Percentiles rank a stretch among this genome's conserved stretches.
Evolutionary conservation across 495 filamentous ascomycete species (phyloP).

Genomic region (Parathielavia hyrcaniae): DNA sequence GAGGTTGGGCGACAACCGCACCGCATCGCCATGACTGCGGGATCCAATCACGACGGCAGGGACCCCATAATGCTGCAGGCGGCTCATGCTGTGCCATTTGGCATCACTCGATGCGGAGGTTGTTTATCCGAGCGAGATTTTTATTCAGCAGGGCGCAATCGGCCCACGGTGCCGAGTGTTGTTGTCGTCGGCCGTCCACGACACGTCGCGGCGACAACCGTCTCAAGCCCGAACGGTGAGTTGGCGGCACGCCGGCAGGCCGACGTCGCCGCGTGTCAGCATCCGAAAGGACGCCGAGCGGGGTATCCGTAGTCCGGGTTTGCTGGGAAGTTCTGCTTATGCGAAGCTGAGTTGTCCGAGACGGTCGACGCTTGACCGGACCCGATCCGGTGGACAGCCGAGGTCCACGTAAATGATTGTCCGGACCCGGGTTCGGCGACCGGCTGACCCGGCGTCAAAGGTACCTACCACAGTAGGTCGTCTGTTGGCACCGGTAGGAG

Average conservation of each 20-base stretch:
- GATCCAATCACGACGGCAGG: conserved; percentile 32
- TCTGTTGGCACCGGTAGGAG: neutral
- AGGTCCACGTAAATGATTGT: conserved; percentile 9
- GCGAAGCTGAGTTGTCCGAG: neutral
- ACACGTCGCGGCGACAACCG: neutral
- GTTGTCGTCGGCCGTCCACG: no score
- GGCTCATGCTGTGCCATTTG: conserved; percentile 30
- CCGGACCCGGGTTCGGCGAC: conserved; percentile 2
- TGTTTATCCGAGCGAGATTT: conserved; percentile 21
- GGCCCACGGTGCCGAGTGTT: neutral
- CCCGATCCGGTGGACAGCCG: conserved; percentile 3
- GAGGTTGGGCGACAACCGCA: conserved; percentile 32
- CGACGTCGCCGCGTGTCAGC: conserved; percentile 10
- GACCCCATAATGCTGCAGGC: conserved; percentile 25
- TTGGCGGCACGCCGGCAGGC: conserved; percentile 2
- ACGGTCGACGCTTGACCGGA: conserved; percentile 1
- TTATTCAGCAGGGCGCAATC: neutral
- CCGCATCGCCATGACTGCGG: conserved; percentile 20
- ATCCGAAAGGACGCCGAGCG: neutral
- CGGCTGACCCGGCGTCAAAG: neutral
- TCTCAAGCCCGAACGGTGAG: conserved; percentile 9
- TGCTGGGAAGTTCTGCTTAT: conserved; percentile 1
- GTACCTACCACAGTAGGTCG: neutral
- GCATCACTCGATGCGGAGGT: conserved; percentile 28
- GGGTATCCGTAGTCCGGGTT: neutral